These are phyloP conservation scores for Polytrichum commune DNA, from an alignment of 225 moss, liverwort and hornwort species.

Conservation along the genomic window DNA sequence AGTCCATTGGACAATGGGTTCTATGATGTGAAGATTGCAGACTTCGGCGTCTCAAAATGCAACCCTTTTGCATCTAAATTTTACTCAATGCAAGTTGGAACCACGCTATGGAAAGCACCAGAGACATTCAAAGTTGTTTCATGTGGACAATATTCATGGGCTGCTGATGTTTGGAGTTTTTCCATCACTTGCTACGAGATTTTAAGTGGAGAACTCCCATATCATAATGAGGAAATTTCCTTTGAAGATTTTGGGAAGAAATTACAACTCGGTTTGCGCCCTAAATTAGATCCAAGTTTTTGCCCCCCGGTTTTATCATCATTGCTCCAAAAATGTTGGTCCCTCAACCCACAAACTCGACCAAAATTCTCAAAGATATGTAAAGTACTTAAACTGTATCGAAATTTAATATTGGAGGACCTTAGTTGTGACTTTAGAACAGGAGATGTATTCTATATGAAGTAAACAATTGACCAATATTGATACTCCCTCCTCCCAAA, in stretches of 20 bases:
- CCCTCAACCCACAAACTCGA: neutral
- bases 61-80: slow-evolving; percentile 2
- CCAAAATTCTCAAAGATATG: neutral
- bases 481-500: too few relatives aligned
- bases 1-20: neutral
- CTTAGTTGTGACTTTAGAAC: neutral
- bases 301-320: neutral
- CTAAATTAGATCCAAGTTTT: neutral
- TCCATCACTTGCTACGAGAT: slow-evolving; percentile 12
- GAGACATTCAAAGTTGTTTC: slow-evolving; percentile 6
- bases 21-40: slow-evolving; percentile 7
- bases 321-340: neutral
- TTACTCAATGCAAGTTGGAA: slow-evolving; percentile 7
- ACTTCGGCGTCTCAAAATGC: slow-evolving; percentile 9
- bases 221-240: neutral
- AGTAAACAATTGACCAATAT: too few relatives aligned
- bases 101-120: slow-evolving; percentile 16
- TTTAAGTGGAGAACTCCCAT: slow-evolving; percentile 10
- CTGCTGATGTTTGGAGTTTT: slow-evolving; percentile 17
- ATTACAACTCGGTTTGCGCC: neutral
- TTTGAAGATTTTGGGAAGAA: neutral
- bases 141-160: slow-evolving; percentile 6
- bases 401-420: neutral
- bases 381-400: neutral
- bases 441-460: neutral